Evolutionary conservation across 495 filamentous ascomycete species (phyloP).

Genomic region (Lindgomyces ingoldianus): DNA sequence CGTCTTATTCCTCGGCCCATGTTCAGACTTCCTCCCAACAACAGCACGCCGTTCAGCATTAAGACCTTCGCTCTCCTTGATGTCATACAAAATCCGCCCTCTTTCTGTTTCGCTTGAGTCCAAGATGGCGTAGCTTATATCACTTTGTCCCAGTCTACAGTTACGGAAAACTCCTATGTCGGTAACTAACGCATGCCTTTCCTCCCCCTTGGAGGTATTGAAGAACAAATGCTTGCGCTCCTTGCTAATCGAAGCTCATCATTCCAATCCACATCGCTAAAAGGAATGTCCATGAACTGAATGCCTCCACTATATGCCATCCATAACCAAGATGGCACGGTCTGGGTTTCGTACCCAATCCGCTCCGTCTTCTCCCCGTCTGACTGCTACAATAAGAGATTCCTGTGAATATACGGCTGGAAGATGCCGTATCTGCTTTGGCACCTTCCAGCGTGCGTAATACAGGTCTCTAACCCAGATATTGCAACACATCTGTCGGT

Average conservation of each 20-base stretch:
- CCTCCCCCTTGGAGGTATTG: too few species aligned
- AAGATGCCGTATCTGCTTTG: conserved; percentile 21
- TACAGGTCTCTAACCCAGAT: conserved; percentile 23
- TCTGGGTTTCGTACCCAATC: conserved; percentile 4
- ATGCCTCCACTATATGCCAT: conserved; percentile 13
- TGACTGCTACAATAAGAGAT: conserved; percentile 14
- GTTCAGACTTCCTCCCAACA: too few species aligned
- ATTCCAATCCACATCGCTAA: neutral
- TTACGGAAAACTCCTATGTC: neutral
- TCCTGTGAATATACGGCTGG: conserved; percentile 7
- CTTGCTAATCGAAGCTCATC: neutral
- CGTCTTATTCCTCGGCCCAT: too few species aligned
- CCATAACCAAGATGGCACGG: conserved; percentile 13
- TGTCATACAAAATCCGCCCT: conserved; percentile 4
- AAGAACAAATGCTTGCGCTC: too few species aligned
- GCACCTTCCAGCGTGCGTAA: conserved; percentile 3
- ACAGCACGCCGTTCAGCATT: too few species aligned
- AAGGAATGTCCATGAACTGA: neutral
- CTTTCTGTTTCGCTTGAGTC: conserved; percentile 6
- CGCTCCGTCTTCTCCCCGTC: neutral
- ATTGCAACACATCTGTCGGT: conserved; percentile 23
- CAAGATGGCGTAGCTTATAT: conserved; percentile 3
- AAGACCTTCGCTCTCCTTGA: too few species aligned
- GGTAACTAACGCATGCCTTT: neutral
- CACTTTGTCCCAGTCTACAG: neutral